A percentile compares a stretch with the other conserved stretches of the same genome.
Conservation (phyloP, 208 protist genomes). For the Leishmania braziliensis region DNA sequence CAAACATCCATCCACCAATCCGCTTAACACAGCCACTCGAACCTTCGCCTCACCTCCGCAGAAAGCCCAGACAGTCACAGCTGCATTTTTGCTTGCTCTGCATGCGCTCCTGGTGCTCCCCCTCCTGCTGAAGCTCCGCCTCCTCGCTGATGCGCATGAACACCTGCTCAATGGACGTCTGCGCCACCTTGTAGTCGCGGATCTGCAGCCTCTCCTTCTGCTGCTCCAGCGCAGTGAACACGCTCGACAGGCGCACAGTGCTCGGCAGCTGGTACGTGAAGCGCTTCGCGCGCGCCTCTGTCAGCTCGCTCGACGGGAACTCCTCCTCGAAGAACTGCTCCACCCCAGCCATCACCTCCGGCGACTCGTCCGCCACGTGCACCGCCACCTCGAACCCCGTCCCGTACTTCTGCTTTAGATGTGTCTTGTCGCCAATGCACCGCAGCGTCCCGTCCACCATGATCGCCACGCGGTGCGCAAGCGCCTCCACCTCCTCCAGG, state of each 20-base stretch:
- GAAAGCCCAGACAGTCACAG: background rate
- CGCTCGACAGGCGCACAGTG: slow-evolving; percentile 35
- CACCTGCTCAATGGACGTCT: slow-evolving; percentile 88
- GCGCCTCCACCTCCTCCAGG: slow-evolving; percentile 91
- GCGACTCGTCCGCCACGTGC: slow-evolving; percentile 26
- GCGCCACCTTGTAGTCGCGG: slow-evolving; percentile 74
- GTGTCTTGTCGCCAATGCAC: slow-evolving; percentile 85
- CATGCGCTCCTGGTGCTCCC: slow-evolving; percentile 14
- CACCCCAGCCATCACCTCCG: slow-evolving; percentile 7
- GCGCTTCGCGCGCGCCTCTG: slow-evolving; percentile 42
- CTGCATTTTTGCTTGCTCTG: background rate
- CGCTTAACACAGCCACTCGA: background rate
- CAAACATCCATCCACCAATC: too few relatives aligned
- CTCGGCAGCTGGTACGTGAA: slow-evolving; percentile 52
- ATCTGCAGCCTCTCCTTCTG: slow-evolving; percentile 44
- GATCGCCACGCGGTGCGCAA: slow-evolving; percentile 85
- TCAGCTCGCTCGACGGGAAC: slow-evolving; percentile 37
- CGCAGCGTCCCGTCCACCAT: slow-evolving; percentile 88
- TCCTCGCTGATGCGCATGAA: slow-evolving; percentile 82
- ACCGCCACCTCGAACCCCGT: slow-evolving; percentile 64
- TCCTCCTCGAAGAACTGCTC: slow-evolving; percentile 42
- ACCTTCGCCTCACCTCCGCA: background rate
- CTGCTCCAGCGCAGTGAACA: slow-evolving; percentile 52
- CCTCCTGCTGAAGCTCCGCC: slow-evolving; percentile 40
- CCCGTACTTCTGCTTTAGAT: slow-evolving; percentile 85